phyloP scores from a whole-genome alignment of 2,329 filamentous ascomycete species.

The Thelonectria olida region DNA sequence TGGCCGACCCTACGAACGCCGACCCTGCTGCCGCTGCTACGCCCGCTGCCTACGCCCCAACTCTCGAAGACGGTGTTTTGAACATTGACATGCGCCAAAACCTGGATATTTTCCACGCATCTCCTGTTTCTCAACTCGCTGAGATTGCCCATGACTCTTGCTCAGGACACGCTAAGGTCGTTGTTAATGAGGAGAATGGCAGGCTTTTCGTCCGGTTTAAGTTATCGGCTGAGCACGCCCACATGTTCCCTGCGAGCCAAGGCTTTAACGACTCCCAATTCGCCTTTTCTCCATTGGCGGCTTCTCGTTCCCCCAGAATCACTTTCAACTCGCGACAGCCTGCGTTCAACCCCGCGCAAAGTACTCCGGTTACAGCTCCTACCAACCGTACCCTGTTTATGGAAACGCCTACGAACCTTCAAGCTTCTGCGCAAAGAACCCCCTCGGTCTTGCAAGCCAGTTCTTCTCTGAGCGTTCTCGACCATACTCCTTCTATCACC shows the following conservation, averaged over 20 bases:
- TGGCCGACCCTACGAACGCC: background rate
- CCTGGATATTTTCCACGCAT: slow-evolving; percentile 45
- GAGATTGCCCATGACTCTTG: slow-evolving; percentile 39
- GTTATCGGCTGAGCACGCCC: slow-evolving; percentile 44
- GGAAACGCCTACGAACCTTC: background rate
- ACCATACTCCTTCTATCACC: slow-evolving; percentile 14
- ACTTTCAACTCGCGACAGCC: slow-evolving; percentile 16
- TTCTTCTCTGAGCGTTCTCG: background rate
- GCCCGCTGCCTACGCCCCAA: background rate
- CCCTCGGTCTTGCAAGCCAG: background rate
- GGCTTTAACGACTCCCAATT: slow-evolving; percentile 40
- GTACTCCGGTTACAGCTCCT: background rate
- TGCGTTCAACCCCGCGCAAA: background rate
- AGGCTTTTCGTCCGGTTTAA: slow-evolving; percentile 51
- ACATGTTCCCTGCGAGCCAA: slow-evolving; percentile 43
- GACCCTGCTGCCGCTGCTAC: slow-evolving; percentile 4
- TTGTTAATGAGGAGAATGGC: slow-evolving; percentile 39
- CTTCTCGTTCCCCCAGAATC: slow-evolving; percentile 37
- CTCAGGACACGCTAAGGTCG: slow-evolving; percentile 44
- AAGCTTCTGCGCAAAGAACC: background rate
- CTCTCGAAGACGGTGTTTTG: slow-evolving; percentile 36
- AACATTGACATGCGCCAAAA: slow-evolving; percentile 48
- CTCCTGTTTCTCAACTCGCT: slow-evolving; percentile 38
- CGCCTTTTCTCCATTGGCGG: slow-evolving; percentile 32
- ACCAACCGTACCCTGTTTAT: background rate